Conservation (phyloP, 2,329 filamentous ascomycete genomes). For the Raffaelea deltoideospora region DNA sequence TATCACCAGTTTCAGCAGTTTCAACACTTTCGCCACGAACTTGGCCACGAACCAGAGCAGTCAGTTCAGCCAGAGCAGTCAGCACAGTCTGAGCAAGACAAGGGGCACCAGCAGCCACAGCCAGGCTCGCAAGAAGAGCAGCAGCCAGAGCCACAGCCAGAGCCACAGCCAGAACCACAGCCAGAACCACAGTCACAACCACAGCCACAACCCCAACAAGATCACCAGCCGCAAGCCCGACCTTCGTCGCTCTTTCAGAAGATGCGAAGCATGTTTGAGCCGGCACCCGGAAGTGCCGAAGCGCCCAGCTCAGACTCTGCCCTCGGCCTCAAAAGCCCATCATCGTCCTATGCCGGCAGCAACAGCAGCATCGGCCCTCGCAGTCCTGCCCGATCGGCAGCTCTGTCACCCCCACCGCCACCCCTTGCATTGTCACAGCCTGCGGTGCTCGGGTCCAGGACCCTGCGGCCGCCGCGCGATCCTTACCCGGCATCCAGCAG, state of each 20-base stretch:
- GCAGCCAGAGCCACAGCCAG: background rate
- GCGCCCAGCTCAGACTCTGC: background rate
- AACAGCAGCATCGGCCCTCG: background rate
- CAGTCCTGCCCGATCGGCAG: background rate
- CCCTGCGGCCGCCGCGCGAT: slow-evolving; percentile 5
- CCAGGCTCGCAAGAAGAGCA: too few species aligned
- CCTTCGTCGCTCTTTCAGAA: slow-evolving; percentile 24
- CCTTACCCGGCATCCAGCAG: slow-evolving; percentile 12
- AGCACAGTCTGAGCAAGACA: too few species aligned
- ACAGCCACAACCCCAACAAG: background rate
- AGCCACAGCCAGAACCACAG: background rate
- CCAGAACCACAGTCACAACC: too few species aligned
- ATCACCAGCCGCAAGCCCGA: too few species aligned
- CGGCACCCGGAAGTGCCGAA: background rate
- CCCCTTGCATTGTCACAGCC: background rate
- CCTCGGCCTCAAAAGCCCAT: background rate
- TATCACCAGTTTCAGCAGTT: too few species aligned
- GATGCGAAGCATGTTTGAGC: slow-evolving; percentile 26
- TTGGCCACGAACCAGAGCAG: too few species aligned
- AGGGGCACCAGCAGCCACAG: too few species aligned
- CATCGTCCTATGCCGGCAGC: too few species aligned
- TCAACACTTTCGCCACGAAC: too few species aligned
- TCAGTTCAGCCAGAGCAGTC: too few species aligned
- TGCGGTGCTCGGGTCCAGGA: background rate
- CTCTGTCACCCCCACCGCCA: slow-evolving; percentile 2